These are phyloP conservation scores for Anethum foeniculum DNA, from an alignment of 140 eudicot genomes.

Conservation along the genomic window DNA sequence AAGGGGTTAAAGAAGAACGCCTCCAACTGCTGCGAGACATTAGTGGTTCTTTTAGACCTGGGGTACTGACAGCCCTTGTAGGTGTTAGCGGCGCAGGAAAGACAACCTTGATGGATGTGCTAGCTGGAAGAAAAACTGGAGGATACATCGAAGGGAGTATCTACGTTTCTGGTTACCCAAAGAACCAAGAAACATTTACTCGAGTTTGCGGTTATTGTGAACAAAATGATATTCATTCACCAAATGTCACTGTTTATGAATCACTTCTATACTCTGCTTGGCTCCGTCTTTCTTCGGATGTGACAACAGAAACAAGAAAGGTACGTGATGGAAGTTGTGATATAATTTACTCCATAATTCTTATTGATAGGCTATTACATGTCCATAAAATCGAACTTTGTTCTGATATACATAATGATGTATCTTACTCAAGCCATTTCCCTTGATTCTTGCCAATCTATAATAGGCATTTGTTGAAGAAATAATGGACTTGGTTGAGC, in stretches of 20 bases:
- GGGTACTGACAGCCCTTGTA: conserved; percentile 66
- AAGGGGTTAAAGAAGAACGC: conserved; percentile 38
- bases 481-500: conserved; percentile 65
- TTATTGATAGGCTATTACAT: neutral
- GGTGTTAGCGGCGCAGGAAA: conserved; percentile 94
- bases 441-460: neutral
- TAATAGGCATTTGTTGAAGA: conserved; percentile 69
- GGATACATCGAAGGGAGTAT: conserved; percentile 66
- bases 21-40: conserved; percentile 58
- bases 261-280: conserved; percentile 66
- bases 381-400: neutral
- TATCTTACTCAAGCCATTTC: neutral
- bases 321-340: conserved; percentile 7
- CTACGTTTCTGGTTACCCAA: conserved; percentile 69
- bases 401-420: neutral
- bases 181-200: conserved; percentile 75
- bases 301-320: conserved; percentile 42
- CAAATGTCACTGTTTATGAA: conserved; percentile 67
- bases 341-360: neutral
- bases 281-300: conserved; percentile 63
- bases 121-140: conserved; percentile 77
- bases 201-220: conserved; percentile 76
- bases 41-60: conserved; percentile 80
- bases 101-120: conserved; percentile 79
- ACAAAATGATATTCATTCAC: conserved; percentile 80